phyloP scores from a whole-genome alignment of 306 rosid species.

The Quercus dentata region DNA sequence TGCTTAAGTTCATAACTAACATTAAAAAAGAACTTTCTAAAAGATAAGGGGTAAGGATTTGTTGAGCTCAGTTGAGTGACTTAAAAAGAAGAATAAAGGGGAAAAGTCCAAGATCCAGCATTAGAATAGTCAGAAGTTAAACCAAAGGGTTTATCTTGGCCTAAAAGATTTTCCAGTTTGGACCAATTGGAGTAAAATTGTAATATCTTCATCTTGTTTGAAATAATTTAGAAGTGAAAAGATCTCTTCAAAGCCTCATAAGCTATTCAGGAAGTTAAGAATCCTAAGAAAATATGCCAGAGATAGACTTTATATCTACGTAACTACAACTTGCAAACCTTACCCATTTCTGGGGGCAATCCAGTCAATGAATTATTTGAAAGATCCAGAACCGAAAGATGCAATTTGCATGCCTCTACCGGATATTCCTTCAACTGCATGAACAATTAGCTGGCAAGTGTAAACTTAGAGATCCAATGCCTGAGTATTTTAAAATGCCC shows the following conservation, averaged over 20 bases:
- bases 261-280: not conserved
- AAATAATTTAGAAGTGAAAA: not conserved
- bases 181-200: not conserved
- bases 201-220: not conserved
- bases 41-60: not conserved
- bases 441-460: conserved; percentile 17
- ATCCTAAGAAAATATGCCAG: conserved; percentile 15
- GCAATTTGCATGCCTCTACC: conserved; percentile 86
- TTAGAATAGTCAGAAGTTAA: not conserved
- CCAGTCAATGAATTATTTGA: conserved; percentile 94
- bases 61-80: not conserved
- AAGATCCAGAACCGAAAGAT: conserved; percentile 69
- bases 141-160: not conserved
- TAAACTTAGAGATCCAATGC: conserved; percentile 16
- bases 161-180: not conserved
- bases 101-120: not conserved
- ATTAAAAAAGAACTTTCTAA: not conserved
- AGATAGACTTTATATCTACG: not conserved
- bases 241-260: not conserved
- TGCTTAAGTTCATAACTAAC: not conserved
- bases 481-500: not conserved
- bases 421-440: conserved; percentile 90
- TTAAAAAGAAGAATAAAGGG: not conserved
- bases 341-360: conserved; percentile 89
- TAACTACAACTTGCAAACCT: conserved; percentile 28